phyloP scores from a whole-genome alignment of 2,329 filamentous ascomycete genomes.

The Bisporella sp. region DNA sequence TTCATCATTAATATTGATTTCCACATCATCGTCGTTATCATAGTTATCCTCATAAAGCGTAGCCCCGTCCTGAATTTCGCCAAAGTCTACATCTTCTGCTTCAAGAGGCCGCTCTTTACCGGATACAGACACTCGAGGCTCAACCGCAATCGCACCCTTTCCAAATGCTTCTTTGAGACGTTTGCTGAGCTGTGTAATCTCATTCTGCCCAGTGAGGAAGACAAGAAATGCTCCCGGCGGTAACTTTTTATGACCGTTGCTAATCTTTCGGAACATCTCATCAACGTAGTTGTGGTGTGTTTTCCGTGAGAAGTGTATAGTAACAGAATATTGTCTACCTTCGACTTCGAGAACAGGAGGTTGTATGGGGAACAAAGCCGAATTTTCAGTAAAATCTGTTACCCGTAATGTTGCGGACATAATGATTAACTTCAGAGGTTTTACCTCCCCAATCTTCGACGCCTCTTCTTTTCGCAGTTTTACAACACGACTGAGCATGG shows the following conservation, averaged over 20 bases:
- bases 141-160: constrained; percentile 38
- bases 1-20: constrained; percentile 42
- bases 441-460: constrained; percentile 61
- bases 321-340: constrained; percentile 86
- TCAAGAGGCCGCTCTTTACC: constrained; percentile 74
- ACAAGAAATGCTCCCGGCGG: constrained; percentile 88
- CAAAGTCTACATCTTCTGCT: constrained; percentile 81
- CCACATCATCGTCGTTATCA: constrained; percentile 52
- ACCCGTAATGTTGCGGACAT: constrained; percentile 96
- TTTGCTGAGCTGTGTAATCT: constrained; percentile 80
- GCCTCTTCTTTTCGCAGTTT: constrained; percentile 72
- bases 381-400: constrained; percentile 82
- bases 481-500: constrained; percentile 90
- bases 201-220: constrained; percentile 88
- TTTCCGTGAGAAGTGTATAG: constrained; percentile 76
- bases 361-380: constrained; percentile 65
- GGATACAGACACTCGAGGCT: constrained; percentile 66
- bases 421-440: constrained; percentile 86
- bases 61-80: constrained; percentile 49
- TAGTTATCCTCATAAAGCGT: constrained; percentile 52
- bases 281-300: constrained; percentile 86
- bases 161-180: constrained; percentile 61
- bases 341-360: constrained; percentile 86
- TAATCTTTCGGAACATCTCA: constrained; percentile 82
- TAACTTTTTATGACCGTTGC: constrained; percentile 79